Conservation (phyloP, 2,329 filamentous ascomycete species). For the Didymella segeticola region DNA sequence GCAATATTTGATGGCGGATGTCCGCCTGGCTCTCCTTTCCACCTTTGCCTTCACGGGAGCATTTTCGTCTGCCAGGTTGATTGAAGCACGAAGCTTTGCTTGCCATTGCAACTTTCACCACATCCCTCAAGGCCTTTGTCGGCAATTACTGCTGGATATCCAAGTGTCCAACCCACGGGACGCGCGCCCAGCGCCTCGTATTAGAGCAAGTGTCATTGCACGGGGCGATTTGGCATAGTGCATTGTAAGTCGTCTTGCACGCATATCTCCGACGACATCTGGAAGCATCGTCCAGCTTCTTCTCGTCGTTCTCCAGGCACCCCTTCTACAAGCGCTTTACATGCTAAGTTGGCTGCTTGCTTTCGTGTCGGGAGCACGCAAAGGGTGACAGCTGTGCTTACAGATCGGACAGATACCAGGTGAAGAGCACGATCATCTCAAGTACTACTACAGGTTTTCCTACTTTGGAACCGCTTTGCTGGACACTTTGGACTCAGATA, state of each 20-base stretch:
- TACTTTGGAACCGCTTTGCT: not conserved
- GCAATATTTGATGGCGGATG: not conserved
- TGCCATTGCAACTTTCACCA: slow-evolving; percentile 16
- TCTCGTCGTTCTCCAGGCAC: not conserved
- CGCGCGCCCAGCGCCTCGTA: slow-evolving; percentile 18
- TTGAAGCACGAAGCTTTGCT: slow-evolving; percentile 23
- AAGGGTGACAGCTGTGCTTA: slow-evolving; percentile 13
- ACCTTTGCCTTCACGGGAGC: slow-evolving; percentile 33
- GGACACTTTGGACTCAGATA: not conserved
- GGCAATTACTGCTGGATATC: not conserved
- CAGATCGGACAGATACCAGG: not conserved
- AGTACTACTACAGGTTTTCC: not conserved
- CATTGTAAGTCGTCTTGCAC: slow-evolving; percentile 31
- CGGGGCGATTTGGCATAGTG: slow-evolving; percentile 16
- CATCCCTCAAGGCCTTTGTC: not conserved
- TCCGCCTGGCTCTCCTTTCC: slow-evolving; percentile 12
- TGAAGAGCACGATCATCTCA: not conserved
- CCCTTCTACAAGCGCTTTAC: no score
- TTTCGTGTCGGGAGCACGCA: not conserved
- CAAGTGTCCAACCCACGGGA: not conserved
- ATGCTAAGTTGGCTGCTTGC: not conserved
- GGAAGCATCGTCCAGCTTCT: not conserved
- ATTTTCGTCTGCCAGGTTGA: slow-evolving; percentile 39
- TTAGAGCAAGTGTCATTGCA: slow-evolving; percentile 31
- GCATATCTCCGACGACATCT: not conserved